phyloP scores from a whole-genome alignment of 805 yeast species.

The Metschnikowia colocasiae region DNA sequence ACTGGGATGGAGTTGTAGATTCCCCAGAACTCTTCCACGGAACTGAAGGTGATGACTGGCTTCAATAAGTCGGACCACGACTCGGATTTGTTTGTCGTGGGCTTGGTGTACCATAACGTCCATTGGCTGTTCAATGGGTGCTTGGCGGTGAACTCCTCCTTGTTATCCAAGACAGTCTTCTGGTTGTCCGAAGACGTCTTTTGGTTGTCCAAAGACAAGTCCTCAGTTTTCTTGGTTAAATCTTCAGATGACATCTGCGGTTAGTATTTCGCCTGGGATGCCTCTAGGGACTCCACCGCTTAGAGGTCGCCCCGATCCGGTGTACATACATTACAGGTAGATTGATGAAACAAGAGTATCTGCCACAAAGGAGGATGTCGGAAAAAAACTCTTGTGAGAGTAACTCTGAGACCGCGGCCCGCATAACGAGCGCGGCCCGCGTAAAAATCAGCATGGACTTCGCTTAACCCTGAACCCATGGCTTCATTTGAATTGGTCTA shows the following conservation, averaged over 20 bases:
- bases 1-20: slow-evolving; percentile 89
- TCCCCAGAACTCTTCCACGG: slow-evolving; percentile 99
- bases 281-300: too few relatives aligned
- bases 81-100: slow-evolving; percentile 72
- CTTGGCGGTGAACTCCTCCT: slow-evolving; percentile 65
- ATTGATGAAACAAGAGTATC: slow-evolving; percentile 5
- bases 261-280: too few relatives aligned
- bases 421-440: not conserved
- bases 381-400: slow-evolving; percentile 24
- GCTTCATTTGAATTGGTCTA: too few relatives aligned
- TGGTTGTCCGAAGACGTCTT: slow-evolving; percentile 43
- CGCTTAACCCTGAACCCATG: too few relatives aligned
- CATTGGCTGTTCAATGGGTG: slow-evolving; percentile 90
- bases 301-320: too few relatives aligned
- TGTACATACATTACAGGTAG: slow-evolving; percentile 14
- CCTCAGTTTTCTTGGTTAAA: slow-evolving; percentile 43
- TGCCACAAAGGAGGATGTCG: slow-evolving; percentile 19
- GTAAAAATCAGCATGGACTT: slow-evolving; percentile 16
- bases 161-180: slow-evolving; percentile 54
- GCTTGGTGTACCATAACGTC: slow-evolving; percentile 98
- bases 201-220: slow-evolving; percentile 36
- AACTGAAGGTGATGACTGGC: slow-evolving; percentile 84
- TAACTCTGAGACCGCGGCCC: slow-evolving; percentile 17
- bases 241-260: slow-evolving; percentile 40
- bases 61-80: slow-evolving; percentile 90